A percentile compares a stretch with the other conserved stretches of the same genome.
phyloP scores from a whole-genome alignment of 2,329 filamentous ascomycete genomes.

The Didymella segeticola region DNA sequence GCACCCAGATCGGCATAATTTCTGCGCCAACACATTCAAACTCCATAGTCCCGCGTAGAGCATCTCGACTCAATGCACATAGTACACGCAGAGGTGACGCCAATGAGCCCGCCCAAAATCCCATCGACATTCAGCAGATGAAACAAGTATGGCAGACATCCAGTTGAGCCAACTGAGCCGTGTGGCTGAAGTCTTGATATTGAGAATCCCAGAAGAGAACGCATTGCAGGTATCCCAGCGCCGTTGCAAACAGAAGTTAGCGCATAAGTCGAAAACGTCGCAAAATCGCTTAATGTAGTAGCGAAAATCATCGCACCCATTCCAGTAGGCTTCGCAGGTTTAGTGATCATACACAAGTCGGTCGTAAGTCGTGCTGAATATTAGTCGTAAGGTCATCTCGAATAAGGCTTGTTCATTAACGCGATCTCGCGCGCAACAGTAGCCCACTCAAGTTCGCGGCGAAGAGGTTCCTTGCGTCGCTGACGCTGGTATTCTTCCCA shows the following conservation, averaged over 20 bases:
- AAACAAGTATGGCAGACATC: conserved; percentile 14
- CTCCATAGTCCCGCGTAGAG: conserved; percentile 1
- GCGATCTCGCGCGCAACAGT: conserved; percentile 90
- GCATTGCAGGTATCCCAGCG: conserved; percentile 7
- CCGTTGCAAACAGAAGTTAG: neutral
- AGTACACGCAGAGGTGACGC: conserved; percentile 13
- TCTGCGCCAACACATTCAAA: neutral
- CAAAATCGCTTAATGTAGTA: conserved; percentile 7
- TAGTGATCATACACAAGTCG: conserved; percentile 30
- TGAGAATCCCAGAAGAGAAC: conserved; percentile 15
- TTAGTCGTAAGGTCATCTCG: conserved; percentile 59
- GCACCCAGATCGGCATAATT: neutral
- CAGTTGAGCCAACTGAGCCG: conserved; percentile 24
- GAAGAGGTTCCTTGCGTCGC: conserved; percentile 61
- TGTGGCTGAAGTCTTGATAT: conserved; percentile 25
- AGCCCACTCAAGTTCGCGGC: conserved; percentile 88
- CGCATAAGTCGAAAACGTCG: conserved; percentile 9
- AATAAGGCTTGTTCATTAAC: conserved; percentile 94
- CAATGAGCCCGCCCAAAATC: neutral
- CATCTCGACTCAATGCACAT: conserved; percentile 15
- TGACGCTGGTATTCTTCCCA: conserved; percentile 84
- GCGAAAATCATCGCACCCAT: conserved; percentile 12
- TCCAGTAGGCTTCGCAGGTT: conserved; percentile 16
- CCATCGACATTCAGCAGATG: conserved; percentile 10
- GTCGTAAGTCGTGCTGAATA: conserved; percentile 30